These are phyloP conservation scores for Penicillium crystallinum DNA, from an alignment of 495 filamentous ascomycete genomes.

Conservation along the genomic window DNA sequence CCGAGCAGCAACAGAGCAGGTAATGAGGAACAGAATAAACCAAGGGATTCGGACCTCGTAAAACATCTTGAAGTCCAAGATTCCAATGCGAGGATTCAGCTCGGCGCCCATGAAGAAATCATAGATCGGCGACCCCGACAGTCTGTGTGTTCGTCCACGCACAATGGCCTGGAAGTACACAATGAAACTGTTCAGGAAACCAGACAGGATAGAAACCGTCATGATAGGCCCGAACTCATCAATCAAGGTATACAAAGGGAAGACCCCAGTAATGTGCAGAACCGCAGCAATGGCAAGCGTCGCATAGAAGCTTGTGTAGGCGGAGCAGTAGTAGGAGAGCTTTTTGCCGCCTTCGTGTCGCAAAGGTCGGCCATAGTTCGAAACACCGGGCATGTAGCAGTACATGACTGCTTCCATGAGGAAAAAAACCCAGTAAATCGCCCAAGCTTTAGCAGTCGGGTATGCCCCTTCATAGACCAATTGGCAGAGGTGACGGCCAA, in stretches of 20 bases:
- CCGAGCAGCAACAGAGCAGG: conserved; percentile 65
- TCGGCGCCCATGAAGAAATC: conserved; percentile 99
- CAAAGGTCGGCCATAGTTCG: conserved; percentile 73
- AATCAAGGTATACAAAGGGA: conserved; percentile 77
- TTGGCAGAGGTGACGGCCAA: conserved; percentile 55
- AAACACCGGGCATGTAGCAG: conserved; percentile 73
- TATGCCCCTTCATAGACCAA: conserved; percentile 74
- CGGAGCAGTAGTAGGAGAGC: conserved; percentile 85
- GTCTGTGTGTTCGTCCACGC: conserved; percentile 76
- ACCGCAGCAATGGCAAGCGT: conserved; percentile 61
- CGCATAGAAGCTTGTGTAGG: conserved; percentile 70
- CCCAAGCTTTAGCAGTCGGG: conserved; percentile 68
- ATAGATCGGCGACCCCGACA: conserved; percentile 85
- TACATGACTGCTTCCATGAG: conserved; percentile 70
- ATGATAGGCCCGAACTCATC: conserved; percentile 86
- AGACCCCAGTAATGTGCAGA: conserved; percentile 72
- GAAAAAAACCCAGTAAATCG: conserved; percentile 83
- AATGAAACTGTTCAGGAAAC: conserved; percentile 68
- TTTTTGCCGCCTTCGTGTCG: conserved; percentile 68
- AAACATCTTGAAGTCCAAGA: conserved; percentile 98
- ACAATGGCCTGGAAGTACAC: conserved; percentile 74
- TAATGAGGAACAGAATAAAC: conserved; percentile 83
- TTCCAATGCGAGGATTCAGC: conserved; percentile 84
- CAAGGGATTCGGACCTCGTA: conserved; percentile 93
- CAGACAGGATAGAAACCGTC: conserved; percentile 80